Conservation (phyloP, 208 protist genomes). For the Angomonas deanei region DNA sequence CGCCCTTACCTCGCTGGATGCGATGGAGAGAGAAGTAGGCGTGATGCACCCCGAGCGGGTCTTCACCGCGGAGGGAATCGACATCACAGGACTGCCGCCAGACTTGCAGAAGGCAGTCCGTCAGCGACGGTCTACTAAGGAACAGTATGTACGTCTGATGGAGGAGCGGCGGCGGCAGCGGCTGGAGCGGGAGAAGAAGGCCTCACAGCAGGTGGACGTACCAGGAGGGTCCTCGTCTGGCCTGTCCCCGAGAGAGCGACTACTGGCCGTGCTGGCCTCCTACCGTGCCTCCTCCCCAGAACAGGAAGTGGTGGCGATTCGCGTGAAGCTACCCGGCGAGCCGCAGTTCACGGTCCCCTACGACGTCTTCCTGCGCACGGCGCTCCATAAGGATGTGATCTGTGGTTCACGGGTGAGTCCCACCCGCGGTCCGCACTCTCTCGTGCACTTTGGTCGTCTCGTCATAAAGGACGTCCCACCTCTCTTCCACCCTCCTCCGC, state of each 20-base stretch:
- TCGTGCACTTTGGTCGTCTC: slow-evolving; percentile 57
- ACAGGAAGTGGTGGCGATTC: slow-evolving; percentile 44
- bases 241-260: slow-evolving; percentile 26
- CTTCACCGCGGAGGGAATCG: slow-evolving; percentile 70
- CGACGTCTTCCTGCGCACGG: slow-evolving; percentile 61
- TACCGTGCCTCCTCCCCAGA: slow-evolving; percentile 45
- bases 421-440: slow-evolving; percentile 26
- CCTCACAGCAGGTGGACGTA: slow-evolving; percentile 12
- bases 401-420: slow-evolving; percentile 54
- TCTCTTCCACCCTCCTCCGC: slow-evolving; percentile 26
- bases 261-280: slow-evolving; percentile 26
- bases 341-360: slow-evolving; percentile 52
- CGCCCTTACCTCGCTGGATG: slow-evolving; percentile 42
- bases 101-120: slow-evolving; percentile 63
- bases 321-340: slow-evolving; percentile 48
- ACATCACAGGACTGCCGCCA: slow-evolving; percentile 57
- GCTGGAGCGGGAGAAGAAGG: slow-evolving; percentile 6
- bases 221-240: slow-evolving; percentile 14
- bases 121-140: slow-evolving; percentile 50
- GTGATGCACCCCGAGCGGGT: slow-evolving; percentile 31
- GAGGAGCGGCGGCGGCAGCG: slow-evolving; percentile 19
- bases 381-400: slow-evolving; percentile 81
- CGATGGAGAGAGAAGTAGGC: slow-evolving; percentile 66
- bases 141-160: slow-evolving; percentile 57
- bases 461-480: slow-evolving; percentile 61